Evolutionary conservation across 768 basidiomycete genomes (phyloP).

Genomic region (Fistulinella prunicolor): DNA sequence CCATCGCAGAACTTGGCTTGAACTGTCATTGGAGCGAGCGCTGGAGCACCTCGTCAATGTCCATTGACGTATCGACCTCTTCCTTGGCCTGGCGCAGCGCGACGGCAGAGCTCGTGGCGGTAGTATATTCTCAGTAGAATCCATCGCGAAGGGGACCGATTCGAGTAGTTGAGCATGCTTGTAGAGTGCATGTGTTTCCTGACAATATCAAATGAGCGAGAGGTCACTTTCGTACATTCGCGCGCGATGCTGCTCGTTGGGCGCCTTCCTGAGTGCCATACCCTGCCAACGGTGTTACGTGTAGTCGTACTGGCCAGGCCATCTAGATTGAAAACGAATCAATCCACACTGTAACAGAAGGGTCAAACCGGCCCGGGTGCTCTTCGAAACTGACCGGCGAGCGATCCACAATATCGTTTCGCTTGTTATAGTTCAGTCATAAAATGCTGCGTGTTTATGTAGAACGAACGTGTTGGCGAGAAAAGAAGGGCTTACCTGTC

Average conservation of each 20-base stretch:
- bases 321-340: slow-evolving; percentile 12
- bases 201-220: slow-evolving; percentile 32
- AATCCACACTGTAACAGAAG: too few species aligned
- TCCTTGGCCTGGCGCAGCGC: too few species aligned
- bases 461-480: too few species aligned
- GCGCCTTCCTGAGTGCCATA: slow-evolving; percentile 39
- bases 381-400: slow-evolving; percentile 39
- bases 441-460: slow-evolving; percentile 35
- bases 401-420: slow-evolving; percentile 39
- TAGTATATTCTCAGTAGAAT: slow-evolving; percentile 10
- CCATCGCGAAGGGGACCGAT: too few species aligned
- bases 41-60: slow-evolving; percentile 24
- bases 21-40: slow-evolving; percentile 35
- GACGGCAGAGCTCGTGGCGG: slow-evolving; percentile 17
- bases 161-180: too few species aligned
- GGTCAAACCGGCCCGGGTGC: slow-evolving; percentile 31
- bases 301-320: slow-evolving; percentile 40
- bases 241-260: slow-evolving; percentile 38
- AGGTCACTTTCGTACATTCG: slow-evolving; percentile 44
- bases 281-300: slow-evolving; percentile 49
- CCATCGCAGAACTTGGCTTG: slow-evolving; percentile 44
- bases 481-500: slow-evolving; percentile 28
- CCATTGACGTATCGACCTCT: slow-evolving; percentile 12
- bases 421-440: slow-evolving; percentile 29
- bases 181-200: too few species aligned